Base-by-base conservation (phyloP, 371 early-diverging fungal species). In the Mortierella sp. region DNA sequence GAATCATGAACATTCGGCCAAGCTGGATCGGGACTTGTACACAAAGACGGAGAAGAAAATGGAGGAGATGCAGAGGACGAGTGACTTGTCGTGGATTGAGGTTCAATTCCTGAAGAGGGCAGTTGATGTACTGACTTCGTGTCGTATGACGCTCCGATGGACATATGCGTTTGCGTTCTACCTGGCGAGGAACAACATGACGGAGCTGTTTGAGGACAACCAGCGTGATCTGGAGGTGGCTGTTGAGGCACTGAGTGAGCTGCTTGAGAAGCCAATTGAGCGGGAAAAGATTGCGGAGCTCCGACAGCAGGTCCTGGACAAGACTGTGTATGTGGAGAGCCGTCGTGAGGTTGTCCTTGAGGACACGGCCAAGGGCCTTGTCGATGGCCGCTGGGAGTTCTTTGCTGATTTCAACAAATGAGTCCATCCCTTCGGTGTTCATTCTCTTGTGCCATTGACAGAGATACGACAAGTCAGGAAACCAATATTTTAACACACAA, bases 111-210 rank as follows among this genome's bases (percentile, higher is more conserved):
- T 99, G 43, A 92, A 93, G 76, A 94, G 94, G 50, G 99, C 98
- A 6, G 96, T 97, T 47, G 96, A 97, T 83, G 94, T 94, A 0
- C 91, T 98, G 19, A 90, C 95, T 16, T 87, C 93, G 70, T 94
- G 97, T 74, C 94, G 99, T 72, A 93, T 89, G 85, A 97, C 96
- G 0, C 91, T 99, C 44, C 97, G 96, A 79, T 99, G 98, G 98
- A 97, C 98, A 0, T 99, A 98, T 86, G 95, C 95, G 24, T 95
- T 99, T 85, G 98, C 98, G 1, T 99, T 94, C 87, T 99, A 97
- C 81, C 90, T 99, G 79, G 85, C 77, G 22, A 90, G 90, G 70
- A 89, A 93, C 79, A 98, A 98, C 87, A 86, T 92, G 80, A 97
- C 97, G 2, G 93, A 89, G n/a, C 81, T 99, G 37, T 98, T 98